Evolutionary conservation across 2,329 filamentous ascomycete genomes (phyloP), one percentile per base, ranked within the genome.

Genomic region (Pyrenochaeta sp.): DNA sequence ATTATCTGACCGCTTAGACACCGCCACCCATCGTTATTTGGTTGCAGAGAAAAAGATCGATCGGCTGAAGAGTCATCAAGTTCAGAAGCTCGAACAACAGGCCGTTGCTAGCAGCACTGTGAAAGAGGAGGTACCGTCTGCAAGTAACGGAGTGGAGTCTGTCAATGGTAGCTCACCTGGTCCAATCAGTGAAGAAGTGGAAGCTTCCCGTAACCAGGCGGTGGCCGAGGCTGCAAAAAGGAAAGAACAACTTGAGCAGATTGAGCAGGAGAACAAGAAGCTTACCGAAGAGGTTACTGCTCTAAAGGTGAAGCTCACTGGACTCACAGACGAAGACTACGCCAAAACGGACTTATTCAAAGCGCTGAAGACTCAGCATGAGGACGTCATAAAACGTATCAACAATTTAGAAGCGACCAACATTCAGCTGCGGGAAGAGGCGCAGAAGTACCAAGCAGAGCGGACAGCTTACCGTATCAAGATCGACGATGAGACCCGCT

Each of bases 11-110:
- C 90, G 94, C 58, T 82, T 98, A 17, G 94, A 98, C 71, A 89
- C 87, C 30, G 95, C 94, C 14, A 96, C 92, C 4, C 82, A 96
- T 54, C 87, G 95, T 61, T 98, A 96, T 70, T 91, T 98, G 80
- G 91, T 96, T 64, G 95, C 95, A 0, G 95, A 99, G 75, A 96
- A 96, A 80, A 95, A 92, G 73, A 82, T 98, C 46, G 95, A 99
- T 73, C 87, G 95, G 37, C 86, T 90, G 20, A 94, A 91, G 76
- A 99, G 95, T 71, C 80, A 87, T 14, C 92, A 96, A 51, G 92
- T 97, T 1, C 90, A 93, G 57, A 97, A 96, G 73, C 78, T 99
- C 54, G 95, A 98, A 74, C 90, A 92, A 67, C 91, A 97, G 77
- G 92, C 93, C 7, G 66, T 74, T 7, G 67, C 64, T 10, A 63